Conservation (phyloP, 2,329 filamentous ascomycete genomes). For the Dactylellina sp. region DNA sequence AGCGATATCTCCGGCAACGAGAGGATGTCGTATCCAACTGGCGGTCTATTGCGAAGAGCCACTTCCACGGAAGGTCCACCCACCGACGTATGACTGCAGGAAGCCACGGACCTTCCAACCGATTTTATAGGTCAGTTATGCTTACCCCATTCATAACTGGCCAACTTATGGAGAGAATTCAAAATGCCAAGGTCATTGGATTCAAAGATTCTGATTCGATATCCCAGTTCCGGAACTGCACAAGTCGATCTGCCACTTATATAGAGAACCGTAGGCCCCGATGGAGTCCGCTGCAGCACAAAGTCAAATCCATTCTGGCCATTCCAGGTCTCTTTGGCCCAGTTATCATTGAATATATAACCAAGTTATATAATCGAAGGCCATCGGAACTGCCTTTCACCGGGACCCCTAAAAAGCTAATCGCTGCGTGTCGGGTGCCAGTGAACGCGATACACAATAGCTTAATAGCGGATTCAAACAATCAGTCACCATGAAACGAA, state of each 20-base stretch:
- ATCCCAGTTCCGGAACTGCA: constrained; percentile 19
- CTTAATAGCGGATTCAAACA: not conserved
- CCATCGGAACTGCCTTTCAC: too few species aligned
- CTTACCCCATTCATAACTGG: constrained; percentile 9
- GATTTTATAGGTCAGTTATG: constrained; percentile 22
- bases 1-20: constrained; percentile 6
- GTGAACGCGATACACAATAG: not conserved
- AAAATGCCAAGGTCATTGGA: constrained; percentile 22
- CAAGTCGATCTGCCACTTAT: constrained; percentile 12
- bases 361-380: not conserved
- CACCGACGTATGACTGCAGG: constrained; percentile 18
- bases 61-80: constrained; percentile 33
- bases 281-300: constrained; percentile 13
- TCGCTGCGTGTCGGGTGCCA: not conserved
- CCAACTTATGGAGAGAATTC: constrained; percentile 4
- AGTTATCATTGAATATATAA: not conserved
- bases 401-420: too few species aligned
- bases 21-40: constrained; percentile 22
- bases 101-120: constrained; percentile 3
- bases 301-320: not conserved
- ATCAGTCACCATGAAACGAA: constrained; percentile 40
- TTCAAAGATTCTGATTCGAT: constrained; percentile 30
- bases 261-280: constrained; percentile 25
- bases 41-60: constrained; percentile 35
- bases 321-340: not conserved